Evolutionary conservation across 352 stramenopile genomes (phyloP).

Genomic region (Peronospora belbahrii): DNA sequence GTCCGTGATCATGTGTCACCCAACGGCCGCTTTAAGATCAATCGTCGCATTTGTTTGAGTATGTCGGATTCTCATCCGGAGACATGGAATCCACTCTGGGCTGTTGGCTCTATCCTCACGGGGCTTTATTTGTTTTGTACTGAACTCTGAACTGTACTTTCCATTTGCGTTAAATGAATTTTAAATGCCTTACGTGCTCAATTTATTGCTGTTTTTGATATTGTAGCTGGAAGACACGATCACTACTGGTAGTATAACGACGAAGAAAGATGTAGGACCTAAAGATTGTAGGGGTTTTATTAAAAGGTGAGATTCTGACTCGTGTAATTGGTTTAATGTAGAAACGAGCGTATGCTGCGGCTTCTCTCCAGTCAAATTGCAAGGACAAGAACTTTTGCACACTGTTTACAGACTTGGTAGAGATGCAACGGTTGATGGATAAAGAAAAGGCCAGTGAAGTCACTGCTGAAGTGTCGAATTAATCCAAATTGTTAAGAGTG

Average conservation of each 20-base stretch:
- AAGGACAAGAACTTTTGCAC: slow-evolving; percentile 72
- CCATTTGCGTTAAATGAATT: too few relatives aligned
- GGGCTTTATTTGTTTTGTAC: slow-evolving; percentile 94
- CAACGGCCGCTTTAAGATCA: slow-evolving; percentile 90
- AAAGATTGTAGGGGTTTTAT: neutral
- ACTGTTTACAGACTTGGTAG: slow-evolving; percentile 83
- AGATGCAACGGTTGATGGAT: slow-evolving; percentile 26
- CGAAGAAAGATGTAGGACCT: slow-evolving; percentile 39
- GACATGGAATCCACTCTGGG: slow-evolving; percentile 94
- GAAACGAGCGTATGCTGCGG: slow-evolving; percentile 63
- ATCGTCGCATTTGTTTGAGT: slow-evolving; percentile 87
- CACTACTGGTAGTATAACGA: slow-evolving; percentile 84
- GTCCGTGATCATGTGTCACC: slow-evolving; percentile 86
- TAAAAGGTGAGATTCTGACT: neutral
- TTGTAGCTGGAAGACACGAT: slow-evolving; percentile 58
- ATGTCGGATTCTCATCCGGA: slow-evolving; percentile 95
- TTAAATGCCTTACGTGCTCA: neutral
- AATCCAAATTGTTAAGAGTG: neutral
- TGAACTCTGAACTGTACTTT: too few relatives aligned
- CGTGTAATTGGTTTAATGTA: slow-evolving; percentile 6
- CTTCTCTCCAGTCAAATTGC: slow-evolving; percentile 73
- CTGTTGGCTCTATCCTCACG: slow-evolving; percentile 91
- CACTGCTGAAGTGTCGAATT: slow-evolving; percentile 7
- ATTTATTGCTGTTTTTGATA: neutral
- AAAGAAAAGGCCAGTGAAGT: neutral